Evolutionary conservation across 2,329 filamentous ascomycete species (phyloP).

Genomic region (Fusarium fujikuroi): DNA sequence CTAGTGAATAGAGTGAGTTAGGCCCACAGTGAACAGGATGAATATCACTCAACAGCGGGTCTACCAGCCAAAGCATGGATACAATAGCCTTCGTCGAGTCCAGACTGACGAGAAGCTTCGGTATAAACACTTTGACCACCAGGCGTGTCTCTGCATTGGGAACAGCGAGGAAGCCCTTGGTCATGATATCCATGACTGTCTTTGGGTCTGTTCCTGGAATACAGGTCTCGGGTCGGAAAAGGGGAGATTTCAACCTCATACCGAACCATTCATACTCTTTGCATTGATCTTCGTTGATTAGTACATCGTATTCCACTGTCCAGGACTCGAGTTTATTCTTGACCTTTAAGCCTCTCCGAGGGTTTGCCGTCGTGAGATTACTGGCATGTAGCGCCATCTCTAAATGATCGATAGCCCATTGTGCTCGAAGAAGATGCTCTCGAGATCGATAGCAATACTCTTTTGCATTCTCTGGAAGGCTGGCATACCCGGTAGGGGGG

Average conservation of each 20-base stretch:
- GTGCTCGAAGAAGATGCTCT: background rate
- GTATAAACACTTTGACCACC: background rate
- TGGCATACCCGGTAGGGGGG: background rate
- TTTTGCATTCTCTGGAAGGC: background rate
- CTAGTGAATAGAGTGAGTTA: conserved; percentile 23
- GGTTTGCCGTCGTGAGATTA: background rate
- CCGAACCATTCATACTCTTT: conserved; percentile 25
- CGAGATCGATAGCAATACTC: background rate
- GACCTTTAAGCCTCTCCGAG: background rate
- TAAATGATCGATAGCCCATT: conserved; percentile 9
- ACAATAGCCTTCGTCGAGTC: conserved; percentile 11
- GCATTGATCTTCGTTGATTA: conserved; percentile 16
- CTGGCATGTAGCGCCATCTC: background rate
- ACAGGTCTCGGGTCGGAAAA: background rate
- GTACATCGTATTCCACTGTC: conserved; percentile 9
- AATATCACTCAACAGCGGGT: conserved; percentile 23
- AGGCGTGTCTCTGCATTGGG: conserved; percentile 23
- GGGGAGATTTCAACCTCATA: conserved; percentile 27
- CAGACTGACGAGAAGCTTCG: background rate
- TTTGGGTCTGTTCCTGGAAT: background rate
- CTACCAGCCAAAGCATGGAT: conserved; percentile 27
- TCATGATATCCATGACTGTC: conserved; percentile 8
- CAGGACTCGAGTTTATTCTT: background rate
- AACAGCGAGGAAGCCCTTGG: conserved; percentile 8
- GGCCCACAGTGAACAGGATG: conserved; percentile 33